Conservation (phyloP, 306 rosid genomes). For the Vigna mungo region DNA sequence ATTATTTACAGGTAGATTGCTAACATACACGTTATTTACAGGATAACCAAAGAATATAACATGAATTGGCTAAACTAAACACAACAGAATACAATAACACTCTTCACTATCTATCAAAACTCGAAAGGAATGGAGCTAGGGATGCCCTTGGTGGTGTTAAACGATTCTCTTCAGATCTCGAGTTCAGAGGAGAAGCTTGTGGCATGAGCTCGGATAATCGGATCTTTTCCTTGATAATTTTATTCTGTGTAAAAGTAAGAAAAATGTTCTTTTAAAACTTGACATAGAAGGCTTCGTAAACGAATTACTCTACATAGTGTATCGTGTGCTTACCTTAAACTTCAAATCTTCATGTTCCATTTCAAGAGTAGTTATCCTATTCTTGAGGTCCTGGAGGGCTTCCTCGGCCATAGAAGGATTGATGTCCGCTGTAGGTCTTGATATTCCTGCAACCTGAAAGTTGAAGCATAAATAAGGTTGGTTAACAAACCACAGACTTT, state of each 20-base stretch:
- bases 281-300: constrained; percentile 1
- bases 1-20: neutral
- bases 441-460: constrained; percentile 84
- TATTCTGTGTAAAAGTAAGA: constrained; percentile 57
- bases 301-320: neutral
- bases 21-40: constrained; percentile 48
- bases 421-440: constrained; percentile 59
- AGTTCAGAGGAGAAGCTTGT: constrained; percentile 64
- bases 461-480: constrained; percentile 4
- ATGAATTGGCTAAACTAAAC: constrained; percentile 9
- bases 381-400: constrained; percentile 67
- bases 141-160: constrained; percentile 63
- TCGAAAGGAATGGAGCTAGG: constrained; percentile 72
- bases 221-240: constrained; percentile 66
- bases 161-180: constrained; percentile 62
- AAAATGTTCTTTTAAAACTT: constrained; percentile 11
- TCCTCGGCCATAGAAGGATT: constrained; percentile 77
- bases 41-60: constrained; percentile 38
- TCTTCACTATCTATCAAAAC: constrained; percentile 71
- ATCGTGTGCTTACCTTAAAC: constrained; percentile 63
- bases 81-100: constrained; percentile 31
- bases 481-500: neutral
- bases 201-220: constrained; percentile 72
- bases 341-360: constrained; percentile 74
- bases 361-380: constrained; percentile 64